phyloP scores from a whole-genome alignment of 1,284 basidiomycete species.

The Bjerkandera adusta region DNA sequence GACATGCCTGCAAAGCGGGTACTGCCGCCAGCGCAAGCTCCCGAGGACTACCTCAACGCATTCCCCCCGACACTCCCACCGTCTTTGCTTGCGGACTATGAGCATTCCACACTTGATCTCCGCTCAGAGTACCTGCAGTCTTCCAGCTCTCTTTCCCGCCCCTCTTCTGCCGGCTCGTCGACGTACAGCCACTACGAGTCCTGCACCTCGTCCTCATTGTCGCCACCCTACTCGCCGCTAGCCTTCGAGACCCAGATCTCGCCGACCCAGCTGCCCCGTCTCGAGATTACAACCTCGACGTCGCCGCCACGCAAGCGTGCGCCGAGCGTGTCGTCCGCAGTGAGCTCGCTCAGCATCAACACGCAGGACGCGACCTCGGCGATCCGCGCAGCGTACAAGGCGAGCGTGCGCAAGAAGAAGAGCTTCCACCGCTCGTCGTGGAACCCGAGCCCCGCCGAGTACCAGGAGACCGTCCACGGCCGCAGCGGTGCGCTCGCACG shows the following conservation, averaged over 20 bases:
- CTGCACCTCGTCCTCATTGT: slow-evolving; percentile 28
- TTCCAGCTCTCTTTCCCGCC: slow-evolving; percentile 7
- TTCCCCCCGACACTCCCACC: slow-evolving; percentile 62
- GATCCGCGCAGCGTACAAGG: slow-evolving; percentile 56
- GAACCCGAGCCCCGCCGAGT: slow-evolving; percentile 34
- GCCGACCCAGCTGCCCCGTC: slow-evolving; percentile 17
- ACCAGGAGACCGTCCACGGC: slow-evolving; percentile 10
- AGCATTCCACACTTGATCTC: slow-evolving; percentile 2
- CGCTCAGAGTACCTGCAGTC: slow-evolving; percentile 6
- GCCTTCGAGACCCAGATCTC: slow-evolving; percentile 6
- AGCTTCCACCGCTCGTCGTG: slow-evolving; percentile 56
- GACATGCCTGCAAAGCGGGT: slow-evolving; percentile 9
- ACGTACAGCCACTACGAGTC: slow-evolving; percentile 26
- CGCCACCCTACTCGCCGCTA: slow-evolving; percentile 22
- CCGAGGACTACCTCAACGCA: slow-evolving; percentile 52
- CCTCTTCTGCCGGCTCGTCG: slow-evolving; percentile 7
- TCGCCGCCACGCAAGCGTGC: slow-evolving; percentile 18
- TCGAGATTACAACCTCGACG: slow-evolving; percentile 21
- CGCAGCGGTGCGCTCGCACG: slow-evolving; percentile 9
- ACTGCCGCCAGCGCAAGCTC: slow-evolving; percentile 26
- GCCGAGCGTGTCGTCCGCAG: slow-evolving; percentile 29
- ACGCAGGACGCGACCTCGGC: slow-evolving; percentile 38
- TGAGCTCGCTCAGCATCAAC: slow-evolving; percentile 19
- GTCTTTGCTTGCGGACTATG: slow-evolving; percentile 22
- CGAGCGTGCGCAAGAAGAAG: slow-evolving; percentile 53